Evolutionary conservation across 345 rosid genomes (phyloP), one percentile per base, ranked within the genome.

Genomic region (Raphanus raphanistrum): DNA sequence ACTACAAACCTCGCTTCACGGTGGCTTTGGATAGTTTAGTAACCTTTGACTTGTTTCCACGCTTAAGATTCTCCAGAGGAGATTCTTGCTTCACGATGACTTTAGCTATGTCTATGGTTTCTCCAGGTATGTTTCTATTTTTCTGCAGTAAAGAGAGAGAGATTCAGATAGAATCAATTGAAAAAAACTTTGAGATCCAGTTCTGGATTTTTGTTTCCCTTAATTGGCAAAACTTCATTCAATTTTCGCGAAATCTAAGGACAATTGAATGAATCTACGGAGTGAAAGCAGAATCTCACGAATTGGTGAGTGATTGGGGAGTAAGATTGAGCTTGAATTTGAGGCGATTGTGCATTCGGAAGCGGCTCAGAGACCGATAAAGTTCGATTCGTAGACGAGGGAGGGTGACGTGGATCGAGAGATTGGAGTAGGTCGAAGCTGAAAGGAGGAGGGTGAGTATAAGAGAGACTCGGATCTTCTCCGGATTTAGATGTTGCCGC

Each of bases 401-500:
- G 69, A 60, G 72, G 25, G 0, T 33, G 31, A 2, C 6, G n/a
- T 9, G 7, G 85, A 66, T 77, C 75, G 4, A 62, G 75, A 54
- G 87, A 77, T 25, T 76, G 80, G 60, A 83, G 85, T 25, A 83
- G 50, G 73, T 78, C 82, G 28, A 74, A 83, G 54, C 83, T 83
- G 74, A 84, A 80, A 41, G 85, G 87, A 8, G 90, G 69, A 3
- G 79, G 80, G 10, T 73, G 77, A 27, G 60, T 66, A 4, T 82
- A 50, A n/a, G 71, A 66, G 11, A 58, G 77, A 73, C 28, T 72
- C 59, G 80, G 90, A 84, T 85, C 88, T 79, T 82, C 81, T 12
- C 81, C 84, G 35, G 86, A 60, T 71, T 82, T 78, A 26, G 86
- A 79, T 86, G 85, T 86, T 13, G 80, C 59, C 4, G 78, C 82